These are phyloP conservation scores for Collybiopsis confluens DNA, from an alignment of 768 basidiomycete genomes.

Conservation along the genomic window DNA sequence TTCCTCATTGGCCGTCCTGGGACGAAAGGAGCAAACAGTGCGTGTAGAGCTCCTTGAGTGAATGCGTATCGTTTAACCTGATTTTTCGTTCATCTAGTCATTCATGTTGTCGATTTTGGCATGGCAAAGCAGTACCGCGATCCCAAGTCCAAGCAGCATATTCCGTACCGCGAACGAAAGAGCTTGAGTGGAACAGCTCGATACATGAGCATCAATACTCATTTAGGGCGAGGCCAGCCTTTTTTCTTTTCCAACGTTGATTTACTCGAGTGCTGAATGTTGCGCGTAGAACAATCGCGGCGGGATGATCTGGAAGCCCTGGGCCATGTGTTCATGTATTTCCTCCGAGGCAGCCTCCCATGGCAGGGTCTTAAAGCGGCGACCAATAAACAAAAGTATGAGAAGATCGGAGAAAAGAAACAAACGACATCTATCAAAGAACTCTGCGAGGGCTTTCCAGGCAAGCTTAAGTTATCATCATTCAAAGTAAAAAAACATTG, in stretches of 20 bases:
- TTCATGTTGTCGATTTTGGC: conserved; percentile 97
- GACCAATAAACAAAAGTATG: conserved; percentile 99
- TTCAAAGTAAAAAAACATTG: too few species aligned
- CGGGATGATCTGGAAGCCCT: conserved; percentile 98
- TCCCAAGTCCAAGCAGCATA: conserved; percentile 98
- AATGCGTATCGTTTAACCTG: background rate
- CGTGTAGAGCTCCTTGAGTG: conserved; percentile 18
- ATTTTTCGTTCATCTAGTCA: conserved; percentile 38
- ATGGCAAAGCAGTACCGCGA: conserved; percentile 99
- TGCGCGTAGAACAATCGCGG: conserved; percentile 71
- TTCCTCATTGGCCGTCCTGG: conserved; percentile 94
- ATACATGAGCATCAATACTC: conserved; percentile 99
- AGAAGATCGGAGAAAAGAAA: conserved; percentile 99
- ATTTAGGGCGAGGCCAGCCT: conserved; percentile 84
- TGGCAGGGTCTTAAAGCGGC: conserved; percentile 99
- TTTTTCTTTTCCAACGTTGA: conserved; percentile 4
- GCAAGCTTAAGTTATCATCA: conserved; percentile 48
- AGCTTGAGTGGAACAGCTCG: conserved; percentile 95
- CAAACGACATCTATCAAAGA: conserved; percentile 98
- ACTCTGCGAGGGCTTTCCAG: conserved; percentile 92
- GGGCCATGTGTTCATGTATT: conserved; percentile 99
- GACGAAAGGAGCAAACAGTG: conserved; percentile 85
- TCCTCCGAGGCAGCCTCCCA: conserved; percentile 91
- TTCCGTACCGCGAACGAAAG: conserved; percentile 98
- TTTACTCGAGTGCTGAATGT: conserved; percentile 8